Percentiles rank a stretch among this genome's conserved stretches.
These are phyloP conservation scores for Calonectria pseudoreteaudii DNA, from an alignment of 2,329 filamentous ascomycete genomes.

Conservation along the genomic window DNA sequence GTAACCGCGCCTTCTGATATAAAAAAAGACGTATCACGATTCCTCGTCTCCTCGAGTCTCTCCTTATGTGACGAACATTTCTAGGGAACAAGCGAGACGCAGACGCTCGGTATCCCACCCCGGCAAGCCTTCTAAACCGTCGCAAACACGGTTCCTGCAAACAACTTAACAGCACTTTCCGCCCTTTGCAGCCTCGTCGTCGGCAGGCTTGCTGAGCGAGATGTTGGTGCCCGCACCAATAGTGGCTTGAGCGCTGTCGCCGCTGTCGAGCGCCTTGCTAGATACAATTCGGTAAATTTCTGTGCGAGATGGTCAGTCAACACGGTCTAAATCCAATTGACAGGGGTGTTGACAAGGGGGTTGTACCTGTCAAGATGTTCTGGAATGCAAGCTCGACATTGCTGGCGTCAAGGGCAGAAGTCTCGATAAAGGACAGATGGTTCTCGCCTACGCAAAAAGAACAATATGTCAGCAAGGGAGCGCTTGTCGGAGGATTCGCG, in stretches of 20 bases:
- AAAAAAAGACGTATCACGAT: conserved; percentile 52
- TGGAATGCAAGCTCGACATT: conserved; percentile 99
- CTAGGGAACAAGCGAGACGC: conserved; percentile 49
- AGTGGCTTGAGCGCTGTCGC: conserved; percentile 82
- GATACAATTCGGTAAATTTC: conserved; percentile 99
- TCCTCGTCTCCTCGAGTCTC: conserved; percentile 49
- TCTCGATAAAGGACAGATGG: conserved; percentile 99
- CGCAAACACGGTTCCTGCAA: conserved; percentile 36
- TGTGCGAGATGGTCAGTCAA: conserved; percentile 52
- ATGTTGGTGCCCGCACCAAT: conserved; percentile 86
- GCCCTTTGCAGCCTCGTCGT: conserved; percentile 79
- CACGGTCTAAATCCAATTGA: conserved; percentile 9
- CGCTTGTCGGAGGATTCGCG: background rate
- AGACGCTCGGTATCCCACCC: conserved; percentile 50
- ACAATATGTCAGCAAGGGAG: conserved; percentile 26
- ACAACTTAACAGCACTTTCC: conserved; percentile 81
- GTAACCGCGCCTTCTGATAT: conserved; percentile 56
- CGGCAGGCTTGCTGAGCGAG: conserved; percentile 86
- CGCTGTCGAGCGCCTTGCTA: conserved; percentile 94
- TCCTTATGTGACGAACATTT: conserved; percentile 49
- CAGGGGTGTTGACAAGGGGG: background rate
- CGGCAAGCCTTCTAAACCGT: conserved; percentile 43
- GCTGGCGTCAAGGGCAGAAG: conserved; percentile 96
- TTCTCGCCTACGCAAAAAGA: conserved; percentile 78
- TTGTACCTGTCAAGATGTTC: conserved; percentile 96